Conservation (phyloP, 305 asterid genomes). For the Fraxinus nigra region DNA sequence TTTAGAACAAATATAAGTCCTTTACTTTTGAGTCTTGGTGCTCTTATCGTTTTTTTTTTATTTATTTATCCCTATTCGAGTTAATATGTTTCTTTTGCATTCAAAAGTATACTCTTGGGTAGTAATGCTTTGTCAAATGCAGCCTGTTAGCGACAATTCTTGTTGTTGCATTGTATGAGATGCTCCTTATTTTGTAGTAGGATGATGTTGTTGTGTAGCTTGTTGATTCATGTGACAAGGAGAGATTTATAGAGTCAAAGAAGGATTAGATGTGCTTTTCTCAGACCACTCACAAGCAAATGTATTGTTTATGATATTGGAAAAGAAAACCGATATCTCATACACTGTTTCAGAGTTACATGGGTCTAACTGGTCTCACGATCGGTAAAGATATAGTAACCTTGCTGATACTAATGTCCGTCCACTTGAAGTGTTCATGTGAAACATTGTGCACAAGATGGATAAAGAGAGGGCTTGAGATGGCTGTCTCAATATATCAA, state of each 20-base stretch:
- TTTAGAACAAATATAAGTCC: too few relatives aligned
- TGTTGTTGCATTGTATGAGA: too few relatives aligned
- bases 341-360: slow-evolving; percentile 41
- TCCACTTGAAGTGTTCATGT: slow-evolving; percentile 46
- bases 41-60: too few relatives aligned
- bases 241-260: slow-evolving; percentile 42
- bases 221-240: slow-evolving; percentile 43
- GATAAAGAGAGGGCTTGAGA: slow-evolving; percentile 48
- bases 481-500: slow-evolving; percentile 17
- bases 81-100: too few relatives aligned
- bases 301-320: not conserved
- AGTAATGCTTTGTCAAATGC: not conserved
- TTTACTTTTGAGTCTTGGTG: too few relatives aligned
- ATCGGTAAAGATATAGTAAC: slow-evolving; percentile 44
- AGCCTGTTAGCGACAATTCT: too few relatives aligned
- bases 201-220: not conserved
- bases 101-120: too few relatives aligned
- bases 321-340: not conserved
- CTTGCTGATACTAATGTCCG: slow-evolving; percentile 31
- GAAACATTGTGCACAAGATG: slow-evolving; percentile 51
- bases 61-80: not conserved
- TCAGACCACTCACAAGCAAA: not conserved
- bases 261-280: slow-evolving; percentile 39
- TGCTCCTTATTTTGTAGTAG: too few relatives aligned
- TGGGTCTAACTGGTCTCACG: slow-evolving; percentile 32